A percentile compares a stretch with the other conserved stretches of the same genome.
These are phyloP conservation scores for Postia placenta DNA, from an alignment of 768 basidiomycete species.

Conservation along the genomic window DNA sequence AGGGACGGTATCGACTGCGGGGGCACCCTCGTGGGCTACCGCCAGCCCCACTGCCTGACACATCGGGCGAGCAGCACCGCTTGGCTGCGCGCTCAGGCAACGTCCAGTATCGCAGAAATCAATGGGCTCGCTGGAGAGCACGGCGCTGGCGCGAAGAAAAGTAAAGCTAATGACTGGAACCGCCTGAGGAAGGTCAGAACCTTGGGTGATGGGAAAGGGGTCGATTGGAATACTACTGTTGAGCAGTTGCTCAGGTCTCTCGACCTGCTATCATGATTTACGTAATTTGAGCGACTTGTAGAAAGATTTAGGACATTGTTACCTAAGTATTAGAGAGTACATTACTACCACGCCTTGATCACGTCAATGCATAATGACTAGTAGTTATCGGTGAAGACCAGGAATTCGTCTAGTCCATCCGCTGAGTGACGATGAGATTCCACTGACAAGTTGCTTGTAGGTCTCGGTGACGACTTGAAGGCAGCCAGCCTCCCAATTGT, in stretches of 20 bases:
- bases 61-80: slow-evolving; percentile 60
- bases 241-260: slow-evolving; percentile 15
- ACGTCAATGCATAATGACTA: too few relatives aligned
- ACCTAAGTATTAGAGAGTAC: too few relatives aligned
- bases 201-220: slow-evolving; percentile 13
- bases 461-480: too few relatives aligned
- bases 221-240: slow-evolving; percentile 19
- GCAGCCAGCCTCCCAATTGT: too few relatives aligned
- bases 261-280: too few relatives aligned
- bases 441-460: too few relatives aligned
- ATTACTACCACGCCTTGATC: too few relatives aligned
- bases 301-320: too few relatives aligned
- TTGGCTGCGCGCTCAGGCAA: slow-evolving; percentile 76
- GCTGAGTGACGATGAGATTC: too few relatives aligned
- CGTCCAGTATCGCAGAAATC: slow-evolving; percentile 64
- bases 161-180: slow-evolving; percentile 9
- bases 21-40: slow-evolving; percentile 44
- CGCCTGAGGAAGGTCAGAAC: slow-evolving; percentile 12
- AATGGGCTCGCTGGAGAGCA: slow-evolving; percentile 39
- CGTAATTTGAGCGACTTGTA: too few relatives aligned
- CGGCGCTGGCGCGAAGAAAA: slow-evolving; percentile 25
- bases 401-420: too few relatives aligned
- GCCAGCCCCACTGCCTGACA: slow-evolving; percentile 49
- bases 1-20: slow-evolving; percentile 20
- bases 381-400: too few relatives aligned